Evolutionary conservation across 2,329 filamentous ascomycete genomes (phyloP).

Genomic region (Fusarium pseudoanthophilum): DNA sequence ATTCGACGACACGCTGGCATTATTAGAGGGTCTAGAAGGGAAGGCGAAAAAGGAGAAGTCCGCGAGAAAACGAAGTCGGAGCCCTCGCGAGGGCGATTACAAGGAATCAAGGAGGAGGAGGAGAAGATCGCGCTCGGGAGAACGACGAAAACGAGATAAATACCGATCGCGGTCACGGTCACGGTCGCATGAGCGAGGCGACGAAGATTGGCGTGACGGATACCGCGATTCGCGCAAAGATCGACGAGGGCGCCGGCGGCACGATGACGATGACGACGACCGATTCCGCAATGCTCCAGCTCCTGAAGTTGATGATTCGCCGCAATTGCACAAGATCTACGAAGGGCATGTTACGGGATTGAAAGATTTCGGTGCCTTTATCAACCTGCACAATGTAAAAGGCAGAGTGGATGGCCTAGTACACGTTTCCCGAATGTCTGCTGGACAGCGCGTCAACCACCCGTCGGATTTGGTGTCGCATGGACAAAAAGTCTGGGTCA

Average conservation of each 20-base stretch:
- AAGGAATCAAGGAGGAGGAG: constrained; percentile 53
- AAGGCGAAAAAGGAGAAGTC: constrained; percentile 65
- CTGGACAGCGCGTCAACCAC: constrained; percentile 88
- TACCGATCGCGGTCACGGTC: constrained; percentile 53
- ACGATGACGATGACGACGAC: constrained; percentile 59
- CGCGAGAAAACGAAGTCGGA: constrained; percentile 68
- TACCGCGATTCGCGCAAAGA: constrained; percentile 47
- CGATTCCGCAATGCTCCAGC: constrained; percentile 73
- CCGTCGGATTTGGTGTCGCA: constrained; percentile 86
- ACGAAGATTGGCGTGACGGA: constrained; percentile 59
- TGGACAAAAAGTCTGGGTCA: constrained; percentile 90
- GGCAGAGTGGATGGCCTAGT: constrained; percentile 94
- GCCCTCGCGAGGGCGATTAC: constrained; percentile 57
- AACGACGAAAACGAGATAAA: constrained; percentile 51
- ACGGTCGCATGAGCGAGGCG: constrained; percentile 52
- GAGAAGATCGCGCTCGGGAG: constrained; percentile 56
- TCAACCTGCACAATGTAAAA: constrained; percentile 86
- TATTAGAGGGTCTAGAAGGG: constrained; percentile 85
- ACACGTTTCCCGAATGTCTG: constrained; percentile 88
- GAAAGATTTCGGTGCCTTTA: constrained; percentile 96
- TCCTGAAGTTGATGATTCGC: constrained; percentile 82
- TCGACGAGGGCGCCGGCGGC: constrained; percentile 52
- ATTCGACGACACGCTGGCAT: constrained; percentile 91
- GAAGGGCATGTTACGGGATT: constrained; percentile 89
- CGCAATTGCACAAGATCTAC: constrained; percentile 88